A percentile compares a stretch with the other conserved stretches of the same genome.
Conservation (phyloP, 2,329 filamentous ascomycete species). For the Aspergillus phoenicis region DNA sequence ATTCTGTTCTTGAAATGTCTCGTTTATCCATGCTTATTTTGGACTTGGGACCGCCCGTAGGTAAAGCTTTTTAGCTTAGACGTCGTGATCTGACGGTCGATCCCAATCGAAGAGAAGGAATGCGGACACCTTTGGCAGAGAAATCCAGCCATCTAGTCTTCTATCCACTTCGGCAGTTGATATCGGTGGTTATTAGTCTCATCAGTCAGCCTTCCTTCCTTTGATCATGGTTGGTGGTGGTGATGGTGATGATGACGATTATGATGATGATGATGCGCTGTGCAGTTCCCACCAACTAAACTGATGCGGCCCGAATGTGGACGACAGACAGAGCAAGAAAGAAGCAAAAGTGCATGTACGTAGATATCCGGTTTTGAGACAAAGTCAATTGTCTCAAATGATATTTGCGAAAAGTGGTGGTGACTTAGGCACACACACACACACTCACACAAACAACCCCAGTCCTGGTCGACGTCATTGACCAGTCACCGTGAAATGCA, state of each 20-base stretch:
- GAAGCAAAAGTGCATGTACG: not conserved
- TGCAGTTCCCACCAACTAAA: not conserved
- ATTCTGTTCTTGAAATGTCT: not conserved
- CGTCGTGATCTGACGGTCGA: conserved; percentile 21
- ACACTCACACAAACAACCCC: too few species aligned
- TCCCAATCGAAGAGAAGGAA: conserved; percentile 20
- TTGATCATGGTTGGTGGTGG: not conserved
- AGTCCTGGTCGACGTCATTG: conserved; percentile 4
- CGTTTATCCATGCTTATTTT: not conserved
- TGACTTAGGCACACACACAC: not conserved
- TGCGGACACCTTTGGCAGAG: conserved; percentile 4
- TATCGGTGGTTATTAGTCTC: not conserved
- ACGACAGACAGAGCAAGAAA: not conserved
- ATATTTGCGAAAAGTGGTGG: too few species aligned
- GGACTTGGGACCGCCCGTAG: too few species aligned
- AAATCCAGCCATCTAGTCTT: not conserved
- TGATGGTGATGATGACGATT: not conserved
- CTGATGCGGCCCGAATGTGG: not conserved
- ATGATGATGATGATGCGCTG: not conserved
- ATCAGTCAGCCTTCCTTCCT: not conserved
- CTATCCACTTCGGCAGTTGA: conserved; percentile 1
- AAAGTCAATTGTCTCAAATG: not conserved
- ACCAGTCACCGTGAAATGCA: conserved; percentile 1
- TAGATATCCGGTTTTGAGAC: not conserved
- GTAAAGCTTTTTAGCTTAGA: conserved; percentile 4